A percentile compares a stretch with the other conserved stretches of the same genome.
Evolutionary conservation across 306 rosid species (phyloP).

Genomic region (Dalbergia cochinchinensis): DNA sequence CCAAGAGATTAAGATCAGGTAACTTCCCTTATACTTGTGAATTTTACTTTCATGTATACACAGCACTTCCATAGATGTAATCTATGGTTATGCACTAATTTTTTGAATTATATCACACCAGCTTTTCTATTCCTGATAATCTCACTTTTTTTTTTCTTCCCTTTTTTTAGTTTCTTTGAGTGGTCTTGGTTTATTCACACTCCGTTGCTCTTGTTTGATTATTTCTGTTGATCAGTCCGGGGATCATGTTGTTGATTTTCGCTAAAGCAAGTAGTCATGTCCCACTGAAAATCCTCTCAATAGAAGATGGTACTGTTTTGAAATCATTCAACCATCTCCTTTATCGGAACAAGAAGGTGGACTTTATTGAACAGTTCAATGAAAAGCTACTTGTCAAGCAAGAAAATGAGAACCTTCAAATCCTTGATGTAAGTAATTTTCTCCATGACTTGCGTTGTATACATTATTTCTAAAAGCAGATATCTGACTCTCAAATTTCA

Average conservation of each 20-base stretch:
- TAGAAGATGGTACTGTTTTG: conserved; percentile 99
- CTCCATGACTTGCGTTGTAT: conserved; percentile 15
- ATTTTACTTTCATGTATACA: conserved; percentile 27
- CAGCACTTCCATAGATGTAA: conserved; percentile 4
- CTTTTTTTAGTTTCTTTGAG: conserved; percentile 29
- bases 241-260: conserved; percentile 94
- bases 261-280: conserved; percentile 87
- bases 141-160: neutral
- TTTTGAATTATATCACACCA: conserved; percentile 21
- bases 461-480: conserved; percentile 25
- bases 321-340: conserved; percentile 97
- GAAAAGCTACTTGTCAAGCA: conserved; percentile 99
- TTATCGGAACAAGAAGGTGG: conserved; percentile 96
- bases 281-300: conserved; percentile 95
- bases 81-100: conserved; percentile 21
- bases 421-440: conserved; percentile 82
- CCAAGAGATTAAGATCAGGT: conserved; percentile 99
- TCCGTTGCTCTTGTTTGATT: conserved; percentile 33
- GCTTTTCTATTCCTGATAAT: conserved; percentile 20
- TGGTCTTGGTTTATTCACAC: conserved; percentile 35
- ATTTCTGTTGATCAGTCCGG: conserved; percentile 71
- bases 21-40: conserved; percentile 42
- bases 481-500: conserved; percentile 45
- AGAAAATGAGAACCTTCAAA: conserved; percentile 97
- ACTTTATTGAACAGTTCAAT: conserved; percentile 97